Base-by-base conservation (phyloP, 2,329 filamentous ascomycete species). In the Calonectria crousiana region DNA sequence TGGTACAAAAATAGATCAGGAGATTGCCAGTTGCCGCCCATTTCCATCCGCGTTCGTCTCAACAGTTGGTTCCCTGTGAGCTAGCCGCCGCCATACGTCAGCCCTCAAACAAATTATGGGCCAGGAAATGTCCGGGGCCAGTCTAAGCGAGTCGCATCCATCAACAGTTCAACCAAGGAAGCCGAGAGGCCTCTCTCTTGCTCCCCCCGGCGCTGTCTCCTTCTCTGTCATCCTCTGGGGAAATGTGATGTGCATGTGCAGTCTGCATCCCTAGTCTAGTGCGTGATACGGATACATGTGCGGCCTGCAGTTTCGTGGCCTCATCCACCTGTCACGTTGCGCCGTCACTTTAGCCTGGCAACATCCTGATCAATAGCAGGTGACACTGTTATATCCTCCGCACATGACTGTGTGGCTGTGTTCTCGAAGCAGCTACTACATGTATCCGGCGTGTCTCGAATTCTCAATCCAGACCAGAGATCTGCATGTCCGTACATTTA, bases 171-270 rank as follows among this genome's bases (percentile, higher is more conserved):
- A 71, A 23, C 34, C 34, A 62, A 51, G 23, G 44, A 30, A 23
- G 36, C 16, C 14, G 34, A 38, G 56, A 62, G 56, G 56, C 41
- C 28, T 44, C 18, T 32, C 49, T 65, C 44, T 47, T 23, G 51
- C 23, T 41, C 28, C 23, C n/a, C 41, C 36, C 18, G 26, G 13
- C 18, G 34, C 10, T 1, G 18, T 23, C 30, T 26, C 58, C 34
- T n/a, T 32, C 36, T 49, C 51, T 49, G 56, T 71, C 23, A 34
- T 28, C 60, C 26, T 65, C 36, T 58, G 44, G n/a, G 18, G 60
- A 52, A 66, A 53, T 47, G 71, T 73, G 67, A 67, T 73, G 71
- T 60, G 71, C 71, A 73, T 73, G 58, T 69, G 67, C 60, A 70
- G 41, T 28, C 36, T 56, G 64, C 62, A 49, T 65, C 28, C 16